Evolutionary conservation across 306 rosid genomes (phyloP), one percentile per base, ranked within the genome.

Genomic region (Senna siamea): DNA sequence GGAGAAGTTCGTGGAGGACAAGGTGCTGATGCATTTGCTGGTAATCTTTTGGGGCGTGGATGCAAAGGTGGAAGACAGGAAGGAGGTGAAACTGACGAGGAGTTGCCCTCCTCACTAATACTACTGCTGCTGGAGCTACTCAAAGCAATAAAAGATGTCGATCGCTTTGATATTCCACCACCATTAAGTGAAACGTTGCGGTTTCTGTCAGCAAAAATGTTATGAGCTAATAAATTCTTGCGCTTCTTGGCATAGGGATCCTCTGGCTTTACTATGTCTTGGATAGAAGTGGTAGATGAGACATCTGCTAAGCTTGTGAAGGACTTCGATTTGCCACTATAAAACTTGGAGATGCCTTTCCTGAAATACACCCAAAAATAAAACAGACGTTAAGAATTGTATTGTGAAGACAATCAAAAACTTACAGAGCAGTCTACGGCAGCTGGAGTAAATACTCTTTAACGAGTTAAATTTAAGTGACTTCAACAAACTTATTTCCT

Each of bases 251-350:
- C 89, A 72, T 85, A 89, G 11, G 86, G 94, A 60, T 91, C 89
- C 67, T 85, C 96, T 47, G 94, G 88, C 81, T 94, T 94, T 23
- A 78, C 94, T 53, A 94, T 83, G 17, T 89, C 94, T 67, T 85
- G 70, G 66, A 91, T 47, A 23, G 78, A 77, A 32, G 89, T 35
- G 12, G 72, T 72, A 44, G 85, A 84, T 43, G 87, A 73, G 6
- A 83, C 90, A 28, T 91, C 98, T 61, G 84, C 80, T 41, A 94
- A 78, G 84, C 89, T 84, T 44, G 98, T 91, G 90, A 82, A 94
- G 23, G 98, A 94, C 88, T 89, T 94, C 0, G 97, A 93, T 74
- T 89, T 93, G 37, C 98, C 98, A n/a, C 76, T 87, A 15, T 91
- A 93, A 61, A 93, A 93, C 74, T 48, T 86, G 41, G 98, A 93